A percentile compares a stretch with the other conserved stretches of the same genome.
Evolutionary conservation across 164 flowering plant genomes (phyloP).

Genomic region (Piper betle): DNA sequence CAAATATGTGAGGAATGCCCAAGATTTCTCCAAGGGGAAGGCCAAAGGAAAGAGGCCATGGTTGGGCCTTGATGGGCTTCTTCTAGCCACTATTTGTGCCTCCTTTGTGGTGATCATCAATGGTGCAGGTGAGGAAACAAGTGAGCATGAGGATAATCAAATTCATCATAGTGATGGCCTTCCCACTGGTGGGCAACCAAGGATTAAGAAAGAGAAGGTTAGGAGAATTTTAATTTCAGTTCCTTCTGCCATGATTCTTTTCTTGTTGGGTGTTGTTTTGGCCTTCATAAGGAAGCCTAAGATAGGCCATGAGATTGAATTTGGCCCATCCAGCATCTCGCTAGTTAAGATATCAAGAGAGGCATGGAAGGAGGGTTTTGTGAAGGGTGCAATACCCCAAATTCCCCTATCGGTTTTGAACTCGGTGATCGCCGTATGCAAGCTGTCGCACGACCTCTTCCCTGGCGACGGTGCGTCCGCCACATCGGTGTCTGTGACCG

Average conservation of each 20-base stretch:
- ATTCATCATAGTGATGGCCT: background rate
- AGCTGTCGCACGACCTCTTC: constrained; percentile 53
- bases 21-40: constrained; percentile 55
- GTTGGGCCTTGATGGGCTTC: constrained; percentile 75
- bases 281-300: constrained; percentile 43
- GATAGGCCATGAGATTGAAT: constrained; percentile 24
- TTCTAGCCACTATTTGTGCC: constrained; percentile 53
- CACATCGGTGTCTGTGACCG: constrained; percentile 44
- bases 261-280: constrained; percentile 50
- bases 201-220: constrained; percentile 7
- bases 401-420: constrained; percentile 55
- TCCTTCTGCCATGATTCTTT: constrained; percentile 67
- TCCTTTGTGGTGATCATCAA: constrained; percentile 48
- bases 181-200: constrained; percentile 1
- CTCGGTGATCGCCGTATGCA: constrained; percentile 66
- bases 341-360: constrained; percentile 35
- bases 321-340: constrained; percentile 43
- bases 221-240: constrained; percentile 29
- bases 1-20: constrained; percentile 47
- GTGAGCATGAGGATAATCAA: constrained; percentile 1
- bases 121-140: constrained; percentile 50
- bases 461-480: constrained; percentile 43
- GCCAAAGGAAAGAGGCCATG: constrained; percentile 39
- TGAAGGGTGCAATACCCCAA: constrained; percentile 67
- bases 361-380: constrained; percentile 61